Conservation (phyloP, 1,284 basidiomycete genomes). For the Pseudozyma sp. region DNA sequence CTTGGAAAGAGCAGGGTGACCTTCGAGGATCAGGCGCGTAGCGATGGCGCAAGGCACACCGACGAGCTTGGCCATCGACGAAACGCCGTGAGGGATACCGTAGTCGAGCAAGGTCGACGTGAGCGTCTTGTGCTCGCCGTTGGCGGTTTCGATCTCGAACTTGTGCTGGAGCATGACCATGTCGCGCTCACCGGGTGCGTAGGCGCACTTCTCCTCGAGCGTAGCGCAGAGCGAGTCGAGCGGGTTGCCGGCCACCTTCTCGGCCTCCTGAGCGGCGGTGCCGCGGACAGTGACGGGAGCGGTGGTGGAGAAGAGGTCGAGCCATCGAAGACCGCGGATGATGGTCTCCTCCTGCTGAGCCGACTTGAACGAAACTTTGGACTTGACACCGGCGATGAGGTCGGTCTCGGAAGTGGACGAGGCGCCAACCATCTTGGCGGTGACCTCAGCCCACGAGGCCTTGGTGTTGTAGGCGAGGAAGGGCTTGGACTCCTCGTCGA, state of each 20-base stretch:
- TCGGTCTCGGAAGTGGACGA: slow-evolving; percentile 74
- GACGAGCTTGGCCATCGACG: slow-evolving; percentile 94
- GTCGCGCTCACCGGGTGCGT: slow-evolving; percentile 90
- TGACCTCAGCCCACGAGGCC: slow-evolving; percentile 75
- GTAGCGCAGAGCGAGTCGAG: slow-evolving; percentile 93
- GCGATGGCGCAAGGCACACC: slow-evolving; percentile 96
- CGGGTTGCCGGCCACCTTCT: slow-evolving; percentile 80
- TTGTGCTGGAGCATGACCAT: slow-evolving; percentile 98
- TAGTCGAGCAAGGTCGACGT: slow-evolving; percentile 94
- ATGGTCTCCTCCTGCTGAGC: slow-evolving; percentile 57
- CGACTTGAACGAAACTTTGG: slow-evolving; percentile 55
- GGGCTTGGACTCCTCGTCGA: slow-evolving; percentile 80
- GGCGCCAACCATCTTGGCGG: slow-evolving; percentile 81
- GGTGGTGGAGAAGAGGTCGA: slow-evolving; percentile 83
- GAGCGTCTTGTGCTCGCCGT: slow-evolving; percentile 80
- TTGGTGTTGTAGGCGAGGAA: slow-evolving; percentile 72
- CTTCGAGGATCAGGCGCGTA: slow-evolving; percentile 77
- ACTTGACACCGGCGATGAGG: slow-evolving; percentile 54
- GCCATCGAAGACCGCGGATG: slow-evolving; percentile 77
- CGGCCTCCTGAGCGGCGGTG: slow-evolving; percentile 72
- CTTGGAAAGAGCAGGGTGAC: slow-evolving; percentile 74
- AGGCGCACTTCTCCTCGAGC: slow-evolving; percentile 91
- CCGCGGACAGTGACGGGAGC: slow-evolving; percentile 70
- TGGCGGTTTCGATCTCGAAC: slow-evolving; percentile 55
- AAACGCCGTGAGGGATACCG: slow-evolving; percentile 81